phyloP scores from a whole-genome alignment of 306 rosid species.

The Sphenostylis stenocarpa region DNA sequence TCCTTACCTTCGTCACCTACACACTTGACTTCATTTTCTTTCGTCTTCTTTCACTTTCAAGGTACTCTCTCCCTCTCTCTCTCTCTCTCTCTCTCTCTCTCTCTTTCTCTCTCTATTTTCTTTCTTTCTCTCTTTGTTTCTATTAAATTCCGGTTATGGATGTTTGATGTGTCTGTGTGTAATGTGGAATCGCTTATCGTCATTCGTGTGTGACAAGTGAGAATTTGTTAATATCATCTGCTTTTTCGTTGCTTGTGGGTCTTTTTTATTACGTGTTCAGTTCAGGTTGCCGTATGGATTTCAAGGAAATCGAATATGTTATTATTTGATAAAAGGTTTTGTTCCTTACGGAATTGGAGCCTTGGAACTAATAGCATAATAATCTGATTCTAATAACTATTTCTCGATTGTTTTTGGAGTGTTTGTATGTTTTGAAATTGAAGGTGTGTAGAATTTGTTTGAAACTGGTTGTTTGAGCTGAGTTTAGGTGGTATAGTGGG shows the following conservation, averaged over 20 bases:
- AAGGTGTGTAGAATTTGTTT: neutral
- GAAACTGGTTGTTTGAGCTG: conserved; percentile 19
- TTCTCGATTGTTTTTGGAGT: neutral
- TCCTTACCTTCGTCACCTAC: neutral
- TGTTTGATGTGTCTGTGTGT: conserved; percentile 3
- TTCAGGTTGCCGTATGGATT: conserved; percentile 21
- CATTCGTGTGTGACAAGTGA: conserved; percentile 6
- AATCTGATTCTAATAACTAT: neutral
- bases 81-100: neutral
- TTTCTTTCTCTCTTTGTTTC: neutral
- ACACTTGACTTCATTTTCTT: conserved; percentile 28
- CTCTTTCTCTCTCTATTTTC: conserved; percentile 1
- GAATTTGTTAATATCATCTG: conserved; percentile 1
- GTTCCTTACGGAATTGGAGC: conserved; percentile 7
- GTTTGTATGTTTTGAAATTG: conserved; percentile 4
- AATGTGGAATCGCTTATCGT: conserved; percentile 31
- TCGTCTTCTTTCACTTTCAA: conserved; percentile 26
- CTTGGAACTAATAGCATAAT: conserved; percentile 19
- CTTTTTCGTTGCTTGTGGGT: conserved; percentile 17
- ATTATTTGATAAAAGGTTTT: neutral
- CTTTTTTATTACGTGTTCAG: neutral
- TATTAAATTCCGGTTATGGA: conserved; percentile 12
- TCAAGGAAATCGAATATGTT: neutral
- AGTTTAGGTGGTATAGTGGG: neutral
- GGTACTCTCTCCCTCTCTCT: too few relatives aligned